Evolutionary conservation across 1,284 basidiomycete genomes (phyloP).

Genomic region (Ustilago shanxiensis): DNA sequence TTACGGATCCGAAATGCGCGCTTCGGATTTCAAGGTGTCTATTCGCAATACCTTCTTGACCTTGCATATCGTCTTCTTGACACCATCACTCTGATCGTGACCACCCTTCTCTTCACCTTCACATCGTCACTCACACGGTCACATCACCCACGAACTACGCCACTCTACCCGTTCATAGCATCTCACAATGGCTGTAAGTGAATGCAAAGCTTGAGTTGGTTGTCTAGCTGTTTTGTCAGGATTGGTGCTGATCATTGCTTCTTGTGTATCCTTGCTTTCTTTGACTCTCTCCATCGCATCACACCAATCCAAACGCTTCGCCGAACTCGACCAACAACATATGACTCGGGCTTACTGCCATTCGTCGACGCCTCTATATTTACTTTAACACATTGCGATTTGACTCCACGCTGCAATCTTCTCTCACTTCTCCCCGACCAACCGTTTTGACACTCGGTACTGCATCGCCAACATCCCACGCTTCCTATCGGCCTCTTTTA

Average conservation of each 20-base stretch:
- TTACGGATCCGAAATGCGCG: slow-evolving; percentile 40
- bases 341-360: background rate
- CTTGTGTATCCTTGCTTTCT: background rate
- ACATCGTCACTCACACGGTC: background rate
- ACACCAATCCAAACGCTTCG: background rate
- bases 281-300: background rate
- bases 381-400: background rate
- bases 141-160: background rate
- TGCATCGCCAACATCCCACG: background rate
- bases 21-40: slow-evolving; percentile 23
- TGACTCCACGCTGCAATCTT: background rate
- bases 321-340: too few relatives aligned
- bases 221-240: background rate
- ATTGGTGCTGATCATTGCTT: slow-evolving; percentile 12
- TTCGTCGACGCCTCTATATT: background rate
- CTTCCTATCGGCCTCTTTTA: background rate
- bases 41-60: background rate
- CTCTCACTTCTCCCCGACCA: background rate
- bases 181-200: slow-evolving; percentile 42
- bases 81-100: slow-evolving; percentile 4
- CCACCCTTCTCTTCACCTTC: background rate
- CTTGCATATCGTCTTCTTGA: slow-evolving; percentile 2
- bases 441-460: background rate
- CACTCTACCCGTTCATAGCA: background rate
- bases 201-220: background rate